phyloP scores from a whole-genome alignment of 2,329 filamentous ascomycete species.

The Aspergillus hiratsukae region DNA sequence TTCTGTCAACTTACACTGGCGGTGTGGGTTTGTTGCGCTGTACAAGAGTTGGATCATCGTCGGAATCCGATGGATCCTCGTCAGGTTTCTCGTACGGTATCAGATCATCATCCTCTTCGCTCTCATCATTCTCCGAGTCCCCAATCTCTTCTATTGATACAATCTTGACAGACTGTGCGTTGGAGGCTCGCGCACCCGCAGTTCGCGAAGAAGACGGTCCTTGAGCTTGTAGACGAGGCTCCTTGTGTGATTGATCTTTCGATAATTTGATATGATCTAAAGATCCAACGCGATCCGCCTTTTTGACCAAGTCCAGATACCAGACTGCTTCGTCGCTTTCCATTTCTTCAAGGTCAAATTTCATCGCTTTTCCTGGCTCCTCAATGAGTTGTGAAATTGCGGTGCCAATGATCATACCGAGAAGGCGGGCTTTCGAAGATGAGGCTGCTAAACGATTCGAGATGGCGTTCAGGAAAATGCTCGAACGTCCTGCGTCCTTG shows the following conservation, averaged over 20 bases:
- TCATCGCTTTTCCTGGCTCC: conserved; percentile 64
- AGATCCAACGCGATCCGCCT: conserved; percentile 61
- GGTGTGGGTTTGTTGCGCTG: conserved; percentile 75
- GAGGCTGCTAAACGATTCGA: conserved; percentile 80
- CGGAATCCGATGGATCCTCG: conserved; percentile 83
- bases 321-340: conserved; percentile 67
- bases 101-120: conserved; percentile 61
- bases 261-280: conserved; percentile 46
- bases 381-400: conserved; percentile 63
- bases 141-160: conserved; percentile 61
- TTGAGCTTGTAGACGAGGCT: conserved; percentile 13
- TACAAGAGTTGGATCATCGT: conserved; percentile 85
- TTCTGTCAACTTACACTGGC: conserved; percentile 57
- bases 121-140: conserved; percentile 46
- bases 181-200: not conserved
- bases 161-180: conserved; percentile 35
- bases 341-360: conserved; percentile 79
- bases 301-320: conserved; percentile 63
- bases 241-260: conserved; percentile 11
- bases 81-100: conserved; percentile 78
- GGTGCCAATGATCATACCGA: conserved; percentile 85
- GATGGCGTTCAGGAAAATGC: conserved; percentile 68
- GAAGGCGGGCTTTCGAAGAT: conserved; percentile 68
- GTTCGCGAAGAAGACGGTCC: conserved; percentile 6
- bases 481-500: conserved; percentile 64